phyloP scores from a whole-genome alignment of 2,329 filamentous ascomycete genomes.

The Aspergillus latus region DNA sequence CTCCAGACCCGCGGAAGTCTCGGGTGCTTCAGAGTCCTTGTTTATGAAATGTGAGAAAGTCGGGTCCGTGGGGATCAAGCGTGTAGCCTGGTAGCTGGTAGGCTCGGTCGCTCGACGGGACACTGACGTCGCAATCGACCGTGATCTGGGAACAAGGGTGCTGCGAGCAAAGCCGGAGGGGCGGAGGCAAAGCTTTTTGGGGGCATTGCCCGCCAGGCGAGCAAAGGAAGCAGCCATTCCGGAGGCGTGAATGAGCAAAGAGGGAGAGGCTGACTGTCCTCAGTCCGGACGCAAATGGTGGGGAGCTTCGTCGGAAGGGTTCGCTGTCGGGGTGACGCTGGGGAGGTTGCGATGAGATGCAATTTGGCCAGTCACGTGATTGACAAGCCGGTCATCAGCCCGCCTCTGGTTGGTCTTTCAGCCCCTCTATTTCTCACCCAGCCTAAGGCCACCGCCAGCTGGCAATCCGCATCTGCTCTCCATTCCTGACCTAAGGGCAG shows the following conservation, averaged over 20 bases:
- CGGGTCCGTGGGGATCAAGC: slow-evolving; percentile 59
- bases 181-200: slow-evolving; percentile 59
- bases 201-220: slow-evolving; percentile 59
- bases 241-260: slow-evolving; percentile 22
- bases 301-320: slow-evolving; percentile 33
- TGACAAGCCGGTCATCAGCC: slow-evolving; percentile 35
- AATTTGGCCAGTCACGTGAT: slow-evolving; percentile 40
- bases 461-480: neutral
- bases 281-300: slow-evolving; percentile 40
- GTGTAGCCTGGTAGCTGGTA: slow-evolving; percentile 50
- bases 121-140: slow-evolving; percentile 57
- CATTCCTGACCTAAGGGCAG: neutral
- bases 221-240: slow-evolving; percentile 62
- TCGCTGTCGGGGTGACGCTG: slow-evolving; percentile 30
- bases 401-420: slow-evolving; percentile 32
- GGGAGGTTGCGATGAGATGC: slow-evolving; percentile 35
- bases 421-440: slow-evolving; percentile 21
- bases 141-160: slow-evolving; percentile 47
- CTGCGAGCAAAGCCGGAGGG: slow-evolving; percentile 48
- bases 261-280: slow-evolving; percentile 32
- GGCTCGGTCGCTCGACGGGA: slow-evolving; percentile 56
- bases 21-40: slow-evolving; percentile 40
- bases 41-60: slow-evolving; percentile 50
- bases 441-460: neutral
- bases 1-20: slow-evolving; percentile 50